Base-by-base conservation (phyloP, 2,329 filamentous ascomycete genomes). In the Fusarium papillatum region DNA sequence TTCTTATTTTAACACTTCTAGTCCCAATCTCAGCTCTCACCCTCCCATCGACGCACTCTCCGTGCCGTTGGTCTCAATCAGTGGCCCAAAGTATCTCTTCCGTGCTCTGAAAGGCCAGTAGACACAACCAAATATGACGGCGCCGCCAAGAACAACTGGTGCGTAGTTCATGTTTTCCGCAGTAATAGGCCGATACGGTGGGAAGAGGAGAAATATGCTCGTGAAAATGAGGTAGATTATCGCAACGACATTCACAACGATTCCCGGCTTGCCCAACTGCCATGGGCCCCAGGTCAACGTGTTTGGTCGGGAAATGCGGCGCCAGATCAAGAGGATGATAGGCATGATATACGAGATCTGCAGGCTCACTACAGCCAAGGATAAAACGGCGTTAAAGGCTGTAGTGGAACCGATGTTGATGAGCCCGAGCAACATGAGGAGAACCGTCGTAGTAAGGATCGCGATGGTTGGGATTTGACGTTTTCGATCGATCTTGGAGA, bases 121-220 rank as follows among this genome's bases (percentile, higher is more conserved):
- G 17, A 55, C 7, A 34, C 50, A 55, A 9, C 50, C 50, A 34
- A 55, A 55, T 55, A 55, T 34, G 26, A 34, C 17, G 8, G 50
- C 50, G 8, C 50, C 19, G 5, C 50, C 50, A 29, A 55, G 29
- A 34, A 55, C 50, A 7, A 55, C 50, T 9, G 50, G 50, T 7
- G 50, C 65, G n/a, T 67, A 63, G 17, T 70, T 70, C 68, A 70
- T 70, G 34, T 70, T 70, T n/a, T 55, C 41, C 11, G 68, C 24
- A 5, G 63, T 62, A 14, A 70, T 57, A 4, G 68, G 68, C 17
- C 62, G 63, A 16, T 26, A 66, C 1, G 63, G 41, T 4, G 68
- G 68, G 10, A 70, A 53, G 11, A 70, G 53, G 4, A 70, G 8
- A 9, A 70, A 70, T 3, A 70, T 48, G 2, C 50, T 61, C 6